A percentile compares a stretch with the other conserved stretches of the same genome.
phyloP scores from a whole-genome alignment of 176 grass and related monocot genomes.

The Eragrostis curvula region DNA sequence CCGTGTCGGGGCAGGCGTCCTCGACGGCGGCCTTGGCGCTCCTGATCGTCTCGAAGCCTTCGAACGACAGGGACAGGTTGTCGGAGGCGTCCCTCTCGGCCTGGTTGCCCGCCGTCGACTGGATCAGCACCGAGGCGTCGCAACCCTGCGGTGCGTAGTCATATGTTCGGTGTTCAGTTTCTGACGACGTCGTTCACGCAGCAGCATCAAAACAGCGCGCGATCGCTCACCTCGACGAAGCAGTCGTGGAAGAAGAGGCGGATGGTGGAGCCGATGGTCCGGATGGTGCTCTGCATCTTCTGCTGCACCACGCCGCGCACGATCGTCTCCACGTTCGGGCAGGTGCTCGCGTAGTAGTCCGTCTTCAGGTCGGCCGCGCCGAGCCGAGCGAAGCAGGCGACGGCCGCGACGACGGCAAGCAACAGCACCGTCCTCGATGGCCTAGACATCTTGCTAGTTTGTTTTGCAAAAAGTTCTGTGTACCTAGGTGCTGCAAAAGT shows the following conservation, averaged over 20 bases:
- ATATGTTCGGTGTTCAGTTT: not conserved
- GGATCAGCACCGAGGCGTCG: constrained; percentile 81
- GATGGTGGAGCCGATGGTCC: constrained; percentile 54
- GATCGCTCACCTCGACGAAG: constrained; percentile 58
- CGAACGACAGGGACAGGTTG: constrained; percentile 61
- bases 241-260: constrained; percentile 98
- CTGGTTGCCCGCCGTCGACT: constrained; percentile 54
- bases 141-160: constrained; percentile 44
- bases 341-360: constrained; percentile 68
- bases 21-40: constrained; percentile 83
- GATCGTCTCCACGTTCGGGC: constrained; percentile 74
- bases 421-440: not conserved
- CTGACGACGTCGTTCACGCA: no score
- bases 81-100: constrained; percentile 80
- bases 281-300: constrained; percentile 43
- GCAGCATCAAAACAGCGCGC: no score
- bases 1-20: constrained; percentile 49
- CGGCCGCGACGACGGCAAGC: not conserved
- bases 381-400: constrained; percentile 22
- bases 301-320: constrained; percentile 53
- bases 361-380: constrained; percentile 49
- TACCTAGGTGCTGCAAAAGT: constrained; percentile 3
- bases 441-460: not conserved
- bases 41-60: constrained; percentile 76
- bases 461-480: not conserved